These are phyloP conservation scores for Phycomyces nitens DNA, from an alignment of 192 early-diverging fungal genomes.

Conservation along the genomic window DNA sequence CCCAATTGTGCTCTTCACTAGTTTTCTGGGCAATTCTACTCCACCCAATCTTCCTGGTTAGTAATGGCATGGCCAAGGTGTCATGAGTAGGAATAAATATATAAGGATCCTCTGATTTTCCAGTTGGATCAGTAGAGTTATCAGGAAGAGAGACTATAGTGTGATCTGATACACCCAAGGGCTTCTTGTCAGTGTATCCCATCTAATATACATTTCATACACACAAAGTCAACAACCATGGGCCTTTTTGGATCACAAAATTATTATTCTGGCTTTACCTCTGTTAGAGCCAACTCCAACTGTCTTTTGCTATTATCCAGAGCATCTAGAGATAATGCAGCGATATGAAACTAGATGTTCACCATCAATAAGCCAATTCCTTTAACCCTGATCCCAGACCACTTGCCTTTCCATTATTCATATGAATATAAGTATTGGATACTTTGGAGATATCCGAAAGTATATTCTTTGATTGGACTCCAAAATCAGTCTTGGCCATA, in stretches of 20 bases:
- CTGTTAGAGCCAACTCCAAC: not conserved
- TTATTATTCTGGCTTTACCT: too few relatives aligned
- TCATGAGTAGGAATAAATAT: slow-evolving; percentile 9
- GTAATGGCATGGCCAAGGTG: slow-evolving; percentile 6
- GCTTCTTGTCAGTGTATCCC: slow-evolving; percentile 8
- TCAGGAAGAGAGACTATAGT: not conserved
- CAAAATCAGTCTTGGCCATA: not conserved
- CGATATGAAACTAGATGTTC: slow-evolving; percentile 7
- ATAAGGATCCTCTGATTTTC: not conserved
- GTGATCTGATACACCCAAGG: not conserved
- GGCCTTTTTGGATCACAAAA: not conserved
- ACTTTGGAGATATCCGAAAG: slow-evolving; percentile 14
- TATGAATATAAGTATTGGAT: slow-evolving; percentile 7
- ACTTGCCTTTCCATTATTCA: slow-evolving; percentile 5
- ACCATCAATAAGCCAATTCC: not conserved
- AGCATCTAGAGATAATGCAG: not conserved
- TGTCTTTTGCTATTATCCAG: slow-evolving; percentile 6
- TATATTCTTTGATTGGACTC: not conserved
- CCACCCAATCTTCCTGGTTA: slow-evolving; percentile 7
- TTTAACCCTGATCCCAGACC: not conserved
- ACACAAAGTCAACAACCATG: not conserved
- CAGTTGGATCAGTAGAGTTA: not conserved
- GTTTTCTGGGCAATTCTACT: not conserved
- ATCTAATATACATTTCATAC: not conserved
- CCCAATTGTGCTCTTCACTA: not conserved